Evolutionary conservation across 345 rosid species (phyloP).

Genomic region (Crucihimalaya himalaica): DNA sequence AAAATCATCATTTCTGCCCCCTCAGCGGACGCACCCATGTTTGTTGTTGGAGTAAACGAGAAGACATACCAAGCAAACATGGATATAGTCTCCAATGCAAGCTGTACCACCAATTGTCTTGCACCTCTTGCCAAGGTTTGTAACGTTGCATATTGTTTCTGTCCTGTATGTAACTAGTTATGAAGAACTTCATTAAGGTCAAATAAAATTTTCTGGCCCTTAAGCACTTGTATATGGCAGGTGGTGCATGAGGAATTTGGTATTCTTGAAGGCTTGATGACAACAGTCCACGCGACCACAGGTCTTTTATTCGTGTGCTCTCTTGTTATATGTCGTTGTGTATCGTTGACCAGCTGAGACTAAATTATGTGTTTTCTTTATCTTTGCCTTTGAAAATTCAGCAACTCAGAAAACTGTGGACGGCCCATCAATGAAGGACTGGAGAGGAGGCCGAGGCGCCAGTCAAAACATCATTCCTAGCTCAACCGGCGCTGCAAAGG

Average conservation of each 20-base stretch:
- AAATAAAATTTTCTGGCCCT: neutral
- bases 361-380: slow-evolving; percentile 2
- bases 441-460: slow-evolving; percentile 99
- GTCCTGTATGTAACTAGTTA: neutral
- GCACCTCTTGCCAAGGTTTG: slow-evolving; percentile 98
- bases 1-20: slow-evolving; percentile 97
- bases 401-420: slow-evolving; percentile 97
- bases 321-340: slow-evolving; percentile 11
- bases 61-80: slow-evolving; percentile 69
- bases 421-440: slow-evolving; percentile 97
- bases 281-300: slow-evolving; percentile 97
- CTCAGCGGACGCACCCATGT: slow-evolving; percentile 98
- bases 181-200: neutral
- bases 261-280: slow-evolving; percentile 91
- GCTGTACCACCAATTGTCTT: slow-evolving; percentile 98
- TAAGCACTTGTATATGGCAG: slow-evolving; percentile 42
- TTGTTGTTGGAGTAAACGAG: slow-evolving; percentile 96
- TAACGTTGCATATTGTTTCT: neutral
- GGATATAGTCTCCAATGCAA: slow-evolving; percentile 94
- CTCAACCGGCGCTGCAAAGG: slow-evolving; percentile 99
- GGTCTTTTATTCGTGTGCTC: slow-evolving; percentile 47
- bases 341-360: neutral
- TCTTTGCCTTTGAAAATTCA: slow-evolving; percentile 38
- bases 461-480: slow-evolving; percentile 96
- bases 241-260: slow-evolving; percentile 97